Evolutionary conservation across 345 rosid species (phyloP), one percentile per base, ranked within the genome.

Genomic region (Populus alba): DNA sequence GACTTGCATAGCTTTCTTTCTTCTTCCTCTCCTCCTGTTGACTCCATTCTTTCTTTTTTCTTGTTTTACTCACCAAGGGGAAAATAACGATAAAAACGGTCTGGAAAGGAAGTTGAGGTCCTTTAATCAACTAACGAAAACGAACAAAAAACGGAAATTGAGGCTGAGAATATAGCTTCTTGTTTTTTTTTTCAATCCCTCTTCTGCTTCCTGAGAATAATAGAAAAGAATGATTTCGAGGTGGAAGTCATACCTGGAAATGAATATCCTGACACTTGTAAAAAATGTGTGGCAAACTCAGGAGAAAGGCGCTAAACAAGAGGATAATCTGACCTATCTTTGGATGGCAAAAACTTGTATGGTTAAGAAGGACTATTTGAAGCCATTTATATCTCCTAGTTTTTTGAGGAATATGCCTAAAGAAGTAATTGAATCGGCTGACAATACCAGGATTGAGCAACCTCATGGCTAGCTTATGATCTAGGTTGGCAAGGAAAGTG

Each of bases 321-420:
- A 68, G 87, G 86, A 71, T 81, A 43, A 59, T 11, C 66, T 66
- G 31, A 66, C 49, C 20, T 22, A 66, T 61, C 20, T 22, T 51
- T 38, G 27, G 13, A 57, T 23, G 22, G 38, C 66, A 20, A 25
- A 65, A 16, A 55, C 23, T 72, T 72, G 72, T 51, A 77, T 74
- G 86, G 88, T 41, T n/a, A 47, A 35, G 71, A 62, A 41, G 35
- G 38, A 62, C 31, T 20, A 74, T 70, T 86, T 79, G 85, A 86
- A 81, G 47, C 77, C 80, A 18, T 43, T 45, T 68, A 47, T 51
- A 18, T 81, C 77, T 77, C 85, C 85, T 74, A 43, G 65, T 81
- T 78, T 69, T 20, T 80, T 84, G 78, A 33, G 16, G 53, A 47
- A 38, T 15, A 47, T 17, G 55, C 57, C 23, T 11, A 29, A 12